These are phyloP conservation scores for Chrysosporium queenslandicum DNA, from an alignment of 2,329 filamentous ascomycete genomes.

Conservation along the genomic window DNA sequence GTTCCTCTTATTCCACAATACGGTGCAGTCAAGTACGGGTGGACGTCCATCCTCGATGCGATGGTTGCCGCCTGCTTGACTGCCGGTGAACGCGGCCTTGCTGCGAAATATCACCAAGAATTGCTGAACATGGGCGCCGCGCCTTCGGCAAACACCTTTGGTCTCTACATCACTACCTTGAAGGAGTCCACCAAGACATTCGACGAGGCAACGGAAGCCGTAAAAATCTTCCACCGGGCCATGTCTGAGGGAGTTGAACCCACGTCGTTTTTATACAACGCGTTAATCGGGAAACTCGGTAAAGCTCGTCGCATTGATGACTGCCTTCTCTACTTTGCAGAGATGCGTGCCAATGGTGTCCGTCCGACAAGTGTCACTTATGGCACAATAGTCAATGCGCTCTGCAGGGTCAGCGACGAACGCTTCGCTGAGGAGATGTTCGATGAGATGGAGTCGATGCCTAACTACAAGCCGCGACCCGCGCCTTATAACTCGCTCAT, in stretches of 20 bases:
- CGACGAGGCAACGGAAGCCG: conserved; percentile 90
- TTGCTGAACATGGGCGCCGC: conserved; percentile 80
- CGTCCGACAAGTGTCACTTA: conserved; percentile 97
- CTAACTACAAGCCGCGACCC: conserved; percentile 95
- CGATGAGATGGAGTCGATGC: conserved; percentile 97
- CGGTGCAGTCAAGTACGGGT: conserved; percentile 80
- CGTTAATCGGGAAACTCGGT: conserved; percentile 92
- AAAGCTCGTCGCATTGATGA: conserved; percentile 97
- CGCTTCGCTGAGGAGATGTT: conserved; percentile 97
- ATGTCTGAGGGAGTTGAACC: conserved; percentile 91
- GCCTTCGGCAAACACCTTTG: conserved; percentile 94
- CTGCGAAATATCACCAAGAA: conserved; percentile 82
- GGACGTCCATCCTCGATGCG: conserved; percentile 90
- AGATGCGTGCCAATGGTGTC: conserved; percentile 89
- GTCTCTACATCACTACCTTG: conserved; percentile 96
- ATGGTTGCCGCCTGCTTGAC: conserved; percentile 91
- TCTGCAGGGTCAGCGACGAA: conserved; percentile 94
- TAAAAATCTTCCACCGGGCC: conserved; percentile 93
- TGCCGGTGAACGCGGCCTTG: conserved; percentile 67
- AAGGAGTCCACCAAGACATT: conserved; percentile 97
- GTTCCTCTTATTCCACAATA: conserved; percentile 78
- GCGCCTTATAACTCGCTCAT: conserved; percentile 99
- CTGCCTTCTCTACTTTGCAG: conserved; percentile 93
- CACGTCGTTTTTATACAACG: conserved; percentile 95
- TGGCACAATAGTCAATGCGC: conserved; percentile 92